Evolutionary conservation across 176 grass and related monocot genomes (phyloP).

Genomic region (Ensete glaucum): DNA sequence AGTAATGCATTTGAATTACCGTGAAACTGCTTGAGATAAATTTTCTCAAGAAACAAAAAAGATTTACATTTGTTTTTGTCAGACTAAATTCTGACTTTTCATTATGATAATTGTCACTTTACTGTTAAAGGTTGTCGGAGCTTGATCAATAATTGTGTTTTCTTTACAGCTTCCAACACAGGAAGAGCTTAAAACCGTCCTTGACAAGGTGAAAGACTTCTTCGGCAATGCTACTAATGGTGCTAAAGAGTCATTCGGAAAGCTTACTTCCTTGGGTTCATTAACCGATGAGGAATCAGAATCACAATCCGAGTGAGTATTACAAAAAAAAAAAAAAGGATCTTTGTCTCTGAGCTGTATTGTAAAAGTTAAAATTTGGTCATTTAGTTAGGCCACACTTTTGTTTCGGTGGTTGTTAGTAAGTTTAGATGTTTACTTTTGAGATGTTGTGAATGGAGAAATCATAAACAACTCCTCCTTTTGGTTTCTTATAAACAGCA

Average conservation of each 20-base stretch:
- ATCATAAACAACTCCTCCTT: too few relatives aligned
- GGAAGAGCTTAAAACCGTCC: constrained; percentile 82
- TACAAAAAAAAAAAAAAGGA: neutral
- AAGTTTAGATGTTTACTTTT: too few relatives aligned
- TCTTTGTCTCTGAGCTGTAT: neutral
- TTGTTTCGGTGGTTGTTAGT: neutral
- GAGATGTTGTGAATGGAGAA: too few relatives aligned
- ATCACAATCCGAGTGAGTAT: constrained; percentile 34
- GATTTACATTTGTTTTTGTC: neutral
- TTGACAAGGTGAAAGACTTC: constrained; percentile 92
- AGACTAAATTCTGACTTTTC: neutral
- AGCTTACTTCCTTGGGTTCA: constrained; percentile 58
- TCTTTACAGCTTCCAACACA: constrained; percentile 71
- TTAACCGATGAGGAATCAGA: constrained; percentile 37
- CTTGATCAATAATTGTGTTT: neutral
- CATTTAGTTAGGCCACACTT: neutral
- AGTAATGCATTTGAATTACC: too few relatives aligned
- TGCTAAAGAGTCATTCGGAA: constrained; percentile 88
- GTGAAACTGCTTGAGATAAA: too few relatives aligned
- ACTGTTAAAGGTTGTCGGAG: neutral
- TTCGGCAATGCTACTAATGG: constrained; percentile 54
- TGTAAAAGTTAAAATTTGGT: neutral
- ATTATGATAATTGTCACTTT: neutral
- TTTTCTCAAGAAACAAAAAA: too few relatives aligned
- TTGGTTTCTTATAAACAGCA: too few relatives aligned